Base-by-base conservation (phyloP, 2,329 filamentous ascomycete genomes). In the Sarocladium brachiariae region DNA sequence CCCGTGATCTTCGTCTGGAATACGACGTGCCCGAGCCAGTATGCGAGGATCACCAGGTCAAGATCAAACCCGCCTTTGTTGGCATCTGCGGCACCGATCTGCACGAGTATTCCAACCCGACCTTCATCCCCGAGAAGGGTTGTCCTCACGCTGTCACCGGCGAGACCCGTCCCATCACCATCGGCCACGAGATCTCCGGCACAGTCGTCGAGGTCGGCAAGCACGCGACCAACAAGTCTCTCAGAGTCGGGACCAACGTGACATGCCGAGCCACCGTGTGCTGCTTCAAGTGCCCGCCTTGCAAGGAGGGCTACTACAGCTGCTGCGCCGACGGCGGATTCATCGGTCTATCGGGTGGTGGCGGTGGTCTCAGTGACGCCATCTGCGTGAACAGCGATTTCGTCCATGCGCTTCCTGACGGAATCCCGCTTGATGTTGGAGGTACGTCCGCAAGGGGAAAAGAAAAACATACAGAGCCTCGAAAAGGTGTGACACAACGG, bases 151-250 rank as follows among this genome's bases (percentile, higher is more conserved):
- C 74, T 2, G 61, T 83, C 10, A 84, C 80, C 1, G 68, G 73
- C 37, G 75, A 77, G 47, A 69, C 65, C 3, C 70, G 79, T 30
- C 81, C 81, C 7, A 70, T 83, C 21, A 79, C 72, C 1, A 66
- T 84, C 25, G 81, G 82, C 37, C 81, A 85, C 59, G 82, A 85
- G 59, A 80, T 84, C 63, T 77, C 73, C 11, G 81, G 80, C 16
- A 73, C 72, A 2, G 65, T 86, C 33, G 70, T 73, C n/a, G 77
- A 82, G 56, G 65, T 84, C 14, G 80, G 79, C 1, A 56, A 65
- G 2, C 68, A 65, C 3, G 72, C 78, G 7, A 63, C 57, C 0
- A 57, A 60, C 14, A 39, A 39, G 37, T 19, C 37, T 6, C 63
- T 82, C 48, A 66, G 70, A 37, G 60, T 75, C 3, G 81, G 80